Evolutionary conservation across 2,329 filamentous ascomycete species (phyloP).

Genomic region (Diaporthe destruens): DNA sequence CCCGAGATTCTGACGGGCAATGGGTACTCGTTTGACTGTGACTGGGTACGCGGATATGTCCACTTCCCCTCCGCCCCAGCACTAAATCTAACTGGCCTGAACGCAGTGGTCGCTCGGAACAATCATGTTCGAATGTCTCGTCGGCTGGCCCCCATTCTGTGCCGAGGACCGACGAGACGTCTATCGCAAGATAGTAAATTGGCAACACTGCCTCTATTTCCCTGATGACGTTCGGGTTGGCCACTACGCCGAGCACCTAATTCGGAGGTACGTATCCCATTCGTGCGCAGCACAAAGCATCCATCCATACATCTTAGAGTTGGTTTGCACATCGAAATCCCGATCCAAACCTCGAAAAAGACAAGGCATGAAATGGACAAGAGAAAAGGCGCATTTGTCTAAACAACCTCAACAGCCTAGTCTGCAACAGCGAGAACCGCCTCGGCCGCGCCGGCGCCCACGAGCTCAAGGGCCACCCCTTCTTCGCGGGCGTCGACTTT

Average conservation of each 20-base stretch:
- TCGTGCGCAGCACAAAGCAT: not conserved
- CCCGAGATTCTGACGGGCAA: constrained; percentile 84
- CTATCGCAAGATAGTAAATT: constrained; percentile 85
- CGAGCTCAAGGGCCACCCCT: constrained; percentile 81
- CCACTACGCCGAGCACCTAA: constrained; percentile 77
- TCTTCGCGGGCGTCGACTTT: constrained; percentile 83
- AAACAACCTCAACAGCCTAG: constrained; percentile 63
- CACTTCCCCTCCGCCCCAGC: not conserved
- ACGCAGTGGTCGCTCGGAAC: constrained; percentile 79
- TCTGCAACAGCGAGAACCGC: constrained; percentile 78
- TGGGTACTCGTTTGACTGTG: constrained; percentile 82
- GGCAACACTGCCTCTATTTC: constrained; percentile 80
- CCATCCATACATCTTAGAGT: not conserved
- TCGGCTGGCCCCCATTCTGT: constrained; percentile 87
- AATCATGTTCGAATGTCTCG: constrained; percentile 88
- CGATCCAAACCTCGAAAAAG: not conserved
- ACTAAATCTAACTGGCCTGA: not conserved
- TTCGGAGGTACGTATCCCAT: constrained; percentile 68
- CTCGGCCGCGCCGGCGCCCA: constrained; percentile 76
- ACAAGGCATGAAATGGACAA: not conserved
- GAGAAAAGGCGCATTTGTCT: not conserved
- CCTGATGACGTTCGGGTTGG: constrained; percentile 79
- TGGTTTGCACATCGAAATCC: no score
- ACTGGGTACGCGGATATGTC: constrained; percentile 61
- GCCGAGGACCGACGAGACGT: constrained; percentile 82